These are phyloP conservation scores for Sesbania bispinosa DNA, from an alignment of 306 rosid genomes.

Conservation along the genomic window DNA sequence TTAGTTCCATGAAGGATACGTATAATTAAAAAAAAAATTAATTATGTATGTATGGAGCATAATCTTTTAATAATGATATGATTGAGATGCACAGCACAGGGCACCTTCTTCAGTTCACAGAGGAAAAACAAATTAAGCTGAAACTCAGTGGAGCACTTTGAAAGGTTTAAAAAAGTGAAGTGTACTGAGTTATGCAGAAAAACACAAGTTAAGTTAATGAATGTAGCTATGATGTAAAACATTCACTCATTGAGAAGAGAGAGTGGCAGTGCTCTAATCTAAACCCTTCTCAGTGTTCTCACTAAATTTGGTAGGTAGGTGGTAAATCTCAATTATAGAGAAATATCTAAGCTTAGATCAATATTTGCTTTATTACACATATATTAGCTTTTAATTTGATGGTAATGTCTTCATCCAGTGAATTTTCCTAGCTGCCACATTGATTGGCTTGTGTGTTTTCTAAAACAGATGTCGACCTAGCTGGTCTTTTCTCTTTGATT, in stretches of 20 bases:
- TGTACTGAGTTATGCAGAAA: neutral
- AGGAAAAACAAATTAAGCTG: slow-evolving; percentile 29
- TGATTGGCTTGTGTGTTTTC: neutral
- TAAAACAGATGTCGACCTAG: neutral
- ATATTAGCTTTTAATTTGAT: no score
- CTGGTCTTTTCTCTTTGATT: slow-evolving; percentile 28
- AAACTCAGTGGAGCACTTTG: slow-evolving; percentile 26
- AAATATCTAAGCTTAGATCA: neutral
- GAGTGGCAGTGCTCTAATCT: slow-evolving; percentile 9
- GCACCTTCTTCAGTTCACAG: slow-evolving; percentile 33
- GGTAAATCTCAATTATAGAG: slow-evolving; percentile 21
- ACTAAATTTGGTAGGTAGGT: neutral
- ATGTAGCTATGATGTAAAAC: neutral
- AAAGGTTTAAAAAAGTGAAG: slow-evolving; percentile 17
- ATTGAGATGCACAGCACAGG: slow-evolving; percentile 20
- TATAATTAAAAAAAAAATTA: no score
- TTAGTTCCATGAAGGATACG: no score
- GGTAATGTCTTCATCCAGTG: neutral
- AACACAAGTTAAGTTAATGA: slow-evolving; percentile 23
- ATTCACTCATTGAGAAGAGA: neutral
- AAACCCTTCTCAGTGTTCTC: no score
- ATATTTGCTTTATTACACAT: no score
- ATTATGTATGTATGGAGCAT: no score
- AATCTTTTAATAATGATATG: slow-evolving; percentile 24
- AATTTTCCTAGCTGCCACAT: neutral